phyloP scores from a whole-genome alignment of 73 alveolate genomes.

The Paramecium pentaurelia region DNA sequence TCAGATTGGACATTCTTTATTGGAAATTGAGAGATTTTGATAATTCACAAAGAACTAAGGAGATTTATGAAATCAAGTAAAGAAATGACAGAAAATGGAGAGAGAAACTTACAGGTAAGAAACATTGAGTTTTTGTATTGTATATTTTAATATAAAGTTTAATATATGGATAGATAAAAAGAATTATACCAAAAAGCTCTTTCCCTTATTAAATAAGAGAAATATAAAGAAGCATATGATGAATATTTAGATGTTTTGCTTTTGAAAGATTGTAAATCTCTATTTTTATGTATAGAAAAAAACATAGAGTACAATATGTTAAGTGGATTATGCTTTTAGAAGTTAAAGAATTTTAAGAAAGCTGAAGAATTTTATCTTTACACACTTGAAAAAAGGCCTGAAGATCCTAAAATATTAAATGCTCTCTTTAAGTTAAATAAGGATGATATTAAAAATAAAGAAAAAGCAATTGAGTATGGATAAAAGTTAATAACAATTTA shows the following conservation, averaged over 20 bases:
- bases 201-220: background rate
- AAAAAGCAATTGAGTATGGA: background rate
- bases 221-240: background rate
- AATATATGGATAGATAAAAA: background rate
- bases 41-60: slow-evolving; percentile 13
- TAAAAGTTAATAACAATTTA: background rate
- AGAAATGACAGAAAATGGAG: slow-evolving; percentile 33
- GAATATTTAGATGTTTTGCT: background rate
- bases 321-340: background rate
- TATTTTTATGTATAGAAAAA: background rate
- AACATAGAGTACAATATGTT: background rate
- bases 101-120: slow-evolving; percentile 20
- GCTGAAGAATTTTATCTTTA: background rate
- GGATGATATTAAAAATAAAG: slow-evolving; percentile 23
- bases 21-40: slow-evolving; percentile 42
- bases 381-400: background rate
- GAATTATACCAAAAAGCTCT: background rate
- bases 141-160: background rate
- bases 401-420: background rate
- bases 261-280: background rate
- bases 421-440: slow-evolving; percentile 4
- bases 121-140: slow-evolving; percentile 25
- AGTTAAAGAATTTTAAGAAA: background rate
- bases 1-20: slow-evolving; percentile 53
- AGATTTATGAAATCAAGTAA: background rate